Base-by-base conservation (phyloP, 768 basidiomycete genomes). In the Boletus pseudo-olivaceus region DNA sequence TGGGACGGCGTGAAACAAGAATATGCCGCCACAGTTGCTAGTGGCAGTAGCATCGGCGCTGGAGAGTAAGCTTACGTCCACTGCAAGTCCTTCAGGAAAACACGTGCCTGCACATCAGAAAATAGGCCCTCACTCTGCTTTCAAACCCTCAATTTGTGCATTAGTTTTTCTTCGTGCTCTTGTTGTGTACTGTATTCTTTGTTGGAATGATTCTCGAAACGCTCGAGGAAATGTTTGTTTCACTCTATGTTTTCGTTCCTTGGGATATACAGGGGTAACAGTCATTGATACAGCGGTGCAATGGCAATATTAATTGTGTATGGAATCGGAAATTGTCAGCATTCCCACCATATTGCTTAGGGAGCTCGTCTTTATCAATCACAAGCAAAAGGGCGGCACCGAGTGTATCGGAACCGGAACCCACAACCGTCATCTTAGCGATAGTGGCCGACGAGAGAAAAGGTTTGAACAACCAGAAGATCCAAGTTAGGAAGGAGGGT, bases 401-500 rank as follows among this genome's bases (percentile, higher is more conserved):
- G 41, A 92, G 82, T 0, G 79, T 72, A 53, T 75, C 70, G n/a
- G 77, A 67, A 15, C 88, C 83, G 23, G 77, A 75, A 39, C 90
- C 90, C 17, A 90, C 85, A 35, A 92, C 85, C 33, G 76, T 73
- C 86, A 93, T 88, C 76, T 92, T 93, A 8, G 85, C 84, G 33
- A 89, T 66, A n/a, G 90, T 92, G 29, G 79, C 80, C 7, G 87
- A 68, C 2, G 90, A 80, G 14, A 93, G 67, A 57, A 93, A 65
- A 0, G 88, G 79, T 66, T 86, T 92, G 77, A 92, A 91, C 15
- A 77, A 59, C 90, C 90, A 92, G 73, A 90, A 93, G 55, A 93
- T 78, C 89, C 90, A 92, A 38, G 83, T 80, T 60, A 91, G 76
- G 53, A 88, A 62, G 2, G 81, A 79, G 0, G 90, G 90, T 12